Percentiles rank a stretch among this genome's conserved stretches.
Evolutionary conservation across 148 eudicot species (phyloP).

Genomic region (Euryodendron excelsum): DNA sequence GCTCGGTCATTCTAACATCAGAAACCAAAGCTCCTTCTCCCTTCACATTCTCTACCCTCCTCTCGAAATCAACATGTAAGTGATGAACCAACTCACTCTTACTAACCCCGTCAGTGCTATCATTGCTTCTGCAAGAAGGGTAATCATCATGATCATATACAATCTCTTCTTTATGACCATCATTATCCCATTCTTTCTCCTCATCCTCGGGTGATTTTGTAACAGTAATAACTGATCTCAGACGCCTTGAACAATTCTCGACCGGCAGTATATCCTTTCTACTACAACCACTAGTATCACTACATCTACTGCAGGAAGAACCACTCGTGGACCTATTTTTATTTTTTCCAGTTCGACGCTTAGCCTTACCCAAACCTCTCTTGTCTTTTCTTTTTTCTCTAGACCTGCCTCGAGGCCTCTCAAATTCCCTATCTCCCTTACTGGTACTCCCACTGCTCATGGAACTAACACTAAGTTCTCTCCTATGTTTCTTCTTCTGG

Average conservation of each 20-base stretch:
- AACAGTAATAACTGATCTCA: conserved; percentile 70
- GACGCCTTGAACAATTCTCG: conserved; percentile 48
- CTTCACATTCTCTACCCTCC: conserved; percentile 25
- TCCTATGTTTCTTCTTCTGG: conserved; percentile 47
- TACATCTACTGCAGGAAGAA: conserved; percentile 38
- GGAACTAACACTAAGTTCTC: conserved; percentile 51
- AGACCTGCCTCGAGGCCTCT: conserved; percentile 26
- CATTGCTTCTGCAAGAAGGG: conserved; percentile 63
- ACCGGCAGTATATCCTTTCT: conserved; percentile 28
- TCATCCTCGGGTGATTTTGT: conserved; percentile 27
- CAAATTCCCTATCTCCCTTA: conserved; percentile 27
- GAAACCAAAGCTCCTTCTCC: conserved; percentile 28
- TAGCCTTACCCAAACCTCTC: conserved; percentile 28
- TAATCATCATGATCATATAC: conserved; percentile 59
- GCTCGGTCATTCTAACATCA: conserved; percentile 19
- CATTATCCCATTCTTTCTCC: conserved; percentile 28
- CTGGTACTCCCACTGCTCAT: conserved; percentile 35
- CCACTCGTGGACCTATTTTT: conserved; percentile 40
- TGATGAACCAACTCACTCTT: too few species aligned
- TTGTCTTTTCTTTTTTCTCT: conserved; percentile 29
- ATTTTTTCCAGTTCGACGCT: conserved; percentile 20
- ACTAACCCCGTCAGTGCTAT: conserved; percentile 50
- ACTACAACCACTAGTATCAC: conserved; percentile 23
- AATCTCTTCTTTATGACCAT: conserved; percentile 65
- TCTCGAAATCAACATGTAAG: conserved; percentile 22